Conservation (phyloP, 441 rosid species). For the Monsonia emarginata region DNA sequence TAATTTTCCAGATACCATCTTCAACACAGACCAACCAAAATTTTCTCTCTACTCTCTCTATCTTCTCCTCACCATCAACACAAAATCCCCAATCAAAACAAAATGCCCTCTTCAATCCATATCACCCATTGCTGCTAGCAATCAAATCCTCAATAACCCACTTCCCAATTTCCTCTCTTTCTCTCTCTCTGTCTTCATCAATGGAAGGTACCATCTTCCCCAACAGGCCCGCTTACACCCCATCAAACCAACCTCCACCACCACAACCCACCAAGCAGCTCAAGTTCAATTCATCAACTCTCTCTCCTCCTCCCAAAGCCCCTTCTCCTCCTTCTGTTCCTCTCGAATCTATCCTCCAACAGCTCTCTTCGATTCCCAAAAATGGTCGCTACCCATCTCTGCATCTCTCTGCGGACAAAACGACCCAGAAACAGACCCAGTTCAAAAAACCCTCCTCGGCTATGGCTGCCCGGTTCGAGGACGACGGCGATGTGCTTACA, state of each 20-base stretch:
- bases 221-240: slow-evolving; percentile 41
- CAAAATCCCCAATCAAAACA: no score
- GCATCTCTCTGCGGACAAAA: slow-evolving; percentile 22
- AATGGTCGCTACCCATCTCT: slow-evolving; percentile 22
- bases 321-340: slow-evolving; percentile 39
- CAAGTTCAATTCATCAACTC: slow-evolving; percentile 55
- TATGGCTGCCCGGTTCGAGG: slow-evolving; percentile 23
- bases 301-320: slow-evolving; percentile 49
- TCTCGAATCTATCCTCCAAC: slow-evolving; percentile 61
- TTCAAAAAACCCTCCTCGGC: slow-evolving; percentile 26
- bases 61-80: no score
- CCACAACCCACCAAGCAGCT: slow-evolving; percentile 32
- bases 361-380: slow-evolving; percentile 49
- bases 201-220: slow-evolving; percentile 78
- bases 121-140: no score
- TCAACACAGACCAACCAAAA: no score
- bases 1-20: no score
- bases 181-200: neutral
- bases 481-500: no score
- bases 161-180: no score
- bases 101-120: no score
- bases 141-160: no score
- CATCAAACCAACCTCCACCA: slow-evolving; percentile 27
- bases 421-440: slow-evolving; percentile 24
- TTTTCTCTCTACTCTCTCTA: no score